A percentile compares a stretch with the other conserved stretches of the same genome.
Conservation (phyloP, 1,284 basidiomycete species). For the Pholiota adiposa region DNA sequence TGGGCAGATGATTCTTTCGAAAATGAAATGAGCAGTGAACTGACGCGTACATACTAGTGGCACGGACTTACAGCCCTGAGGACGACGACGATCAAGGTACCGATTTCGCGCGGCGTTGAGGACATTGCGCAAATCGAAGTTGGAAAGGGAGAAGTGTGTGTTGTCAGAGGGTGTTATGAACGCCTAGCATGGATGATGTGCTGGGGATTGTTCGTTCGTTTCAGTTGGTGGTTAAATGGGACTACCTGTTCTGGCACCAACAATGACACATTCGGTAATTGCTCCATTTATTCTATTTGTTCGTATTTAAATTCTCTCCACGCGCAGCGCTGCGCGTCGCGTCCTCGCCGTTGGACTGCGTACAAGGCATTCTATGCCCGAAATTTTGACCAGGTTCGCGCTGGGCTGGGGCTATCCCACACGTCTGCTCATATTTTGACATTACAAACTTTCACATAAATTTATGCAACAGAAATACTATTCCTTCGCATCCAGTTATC, state of each 20-base stretch:
- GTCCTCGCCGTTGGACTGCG: not conserved
- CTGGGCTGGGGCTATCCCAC: not conserved
- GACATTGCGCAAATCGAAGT: slow-evolving; percentile 45
- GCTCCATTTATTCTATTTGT: slow-evolving; percentile 18
- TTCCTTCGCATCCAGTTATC: too few species aligned
- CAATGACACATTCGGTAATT: slow-evolving; percentile 25
- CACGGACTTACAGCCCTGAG: slow-evolving; percentile 85
- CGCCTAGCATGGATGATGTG: slow-evolving; percentile 26
- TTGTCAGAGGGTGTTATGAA: slow-evolving; percentile 21
- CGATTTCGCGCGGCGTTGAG: slow-evolving; percentile 73
- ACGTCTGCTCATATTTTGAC: too few species aligned
- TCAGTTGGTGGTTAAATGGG: slow-evolving; percentile 26
- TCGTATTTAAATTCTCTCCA: slow-evolving; percentile 15
- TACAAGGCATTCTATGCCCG: not conserved
- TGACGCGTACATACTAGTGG: slow-evolving; percentile 16
- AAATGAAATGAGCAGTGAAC: slow-evolving; percentile 20
- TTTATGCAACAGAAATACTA: too few species aligned
- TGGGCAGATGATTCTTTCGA: slow-evolving; percentile 85
- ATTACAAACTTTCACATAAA: too few species aligned
- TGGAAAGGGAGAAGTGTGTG: slow-evolving; percentile 16
- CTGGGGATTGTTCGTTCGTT: slow-evolving; percentile 18
- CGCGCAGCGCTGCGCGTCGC: slow-evolving; percentile 15
- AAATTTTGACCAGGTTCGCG: not conserved
- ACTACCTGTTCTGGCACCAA: slow-evolving; percentile 22
- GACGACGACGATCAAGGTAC: slow-evolving; percentile 94